Conservation (phyloP, 2,329 filamentous ascomycete species). For the Diaporthe sp. region DNA sequence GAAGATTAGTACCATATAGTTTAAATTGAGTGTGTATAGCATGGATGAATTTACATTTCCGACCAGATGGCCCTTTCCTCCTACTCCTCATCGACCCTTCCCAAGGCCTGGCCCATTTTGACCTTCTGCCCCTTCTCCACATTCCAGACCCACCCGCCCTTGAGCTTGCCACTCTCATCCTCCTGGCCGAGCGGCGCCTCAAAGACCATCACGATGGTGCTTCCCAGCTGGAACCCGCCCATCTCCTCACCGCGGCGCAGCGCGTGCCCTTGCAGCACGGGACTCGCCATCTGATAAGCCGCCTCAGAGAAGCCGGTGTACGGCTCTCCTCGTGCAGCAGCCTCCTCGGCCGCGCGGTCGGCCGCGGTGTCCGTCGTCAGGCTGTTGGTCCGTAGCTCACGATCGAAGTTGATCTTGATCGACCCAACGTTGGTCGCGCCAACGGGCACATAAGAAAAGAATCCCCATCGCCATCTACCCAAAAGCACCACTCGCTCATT, state of each 20-base stretch:
- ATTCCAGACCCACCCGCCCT: constrained; percentile 84
- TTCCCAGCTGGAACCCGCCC: constrained; percentile 97
- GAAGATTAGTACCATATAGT: not conserved
- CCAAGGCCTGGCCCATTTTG: constrained; percentile 89
- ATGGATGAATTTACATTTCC: not conserved
- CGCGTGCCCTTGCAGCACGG: constrained; percentile 85
- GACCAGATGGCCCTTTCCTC: not conserved
- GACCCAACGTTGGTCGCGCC: constrained; percentile 98
- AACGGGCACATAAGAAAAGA: constrained; percentile 96
- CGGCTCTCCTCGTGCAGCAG: constrained; percentile 80
- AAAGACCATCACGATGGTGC: constrained; percentile 95
- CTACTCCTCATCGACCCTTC: constrained; percentile 70
- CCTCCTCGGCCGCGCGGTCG: constrained; percentile 86
- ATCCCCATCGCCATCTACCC: constrained; percentile 95
- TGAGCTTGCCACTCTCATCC: constrained; percentile 62
- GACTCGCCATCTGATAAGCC: constrained; percentile 84
- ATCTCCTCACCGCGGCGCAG: constrained; percentile 93
- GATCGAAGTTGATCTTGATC: constrained; percentile 97
- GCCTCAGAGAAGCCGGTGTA: constrained; percentile 96
- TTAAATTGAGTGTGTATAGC: not conserved
- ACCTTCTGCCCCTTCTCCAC: constrained; percentile 90
- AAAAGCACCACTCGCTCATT: constrained; percentile 96
- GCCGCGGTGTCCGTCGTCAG: constrained; percentile 93
- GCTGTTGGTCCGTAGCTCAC: constrained; percentile 92
- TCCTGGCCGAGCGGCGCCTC: constrained; percentile 85